Evolutionary conservation across 1,139 yeast species (phyloP).

Genomic region (Yamadazyma blattariae): DNA sequence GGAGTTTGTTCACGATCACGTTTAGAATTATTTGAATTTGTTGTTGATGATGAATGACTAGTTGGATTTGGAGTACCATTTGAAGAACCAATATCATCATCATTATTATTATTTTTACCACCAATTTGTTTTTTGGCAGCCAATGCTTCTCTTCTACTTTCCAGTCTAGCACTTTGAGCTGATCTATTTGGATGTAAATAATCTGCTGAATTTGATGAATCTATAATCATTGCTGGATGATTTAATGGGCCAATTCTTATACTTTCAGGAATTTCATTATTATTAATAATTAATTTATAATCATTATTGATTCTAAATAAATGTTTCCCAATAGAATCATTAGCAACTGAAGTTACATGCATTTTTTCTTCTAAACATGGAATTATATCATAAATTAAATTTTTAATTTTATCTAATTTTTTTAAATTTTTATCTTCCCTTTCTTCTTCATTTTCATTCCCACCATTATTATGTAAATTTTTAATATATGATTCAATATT

Average conservation of each 20-base stretch:
- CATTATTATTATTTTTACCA: conserved; percentile 34
- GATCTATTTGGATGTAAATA: conserved; percentile 43
- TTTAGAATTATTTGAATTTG: neutral
- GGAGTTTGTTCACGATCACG: conserved; percentile 12
- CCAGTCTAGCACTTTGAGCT: conserved; percentile 71
- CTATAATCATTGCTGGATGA: conserved; percentile 84
- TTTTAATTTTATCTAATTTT: conserved; percentile 36
- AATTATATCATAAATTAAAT: conserved; percentile 64
- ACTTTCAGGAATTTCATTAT: conserved; percentile 71
- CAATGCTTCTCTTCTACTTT: conserved; percentile 85
- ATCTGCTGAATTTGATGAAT: conserved; percentile 43
- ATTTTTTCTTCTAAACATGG: conserved; percentile 96
- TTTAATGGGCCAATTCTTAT: conserved; percentile 69
- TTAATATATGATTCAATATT: conserved; percentile 57
- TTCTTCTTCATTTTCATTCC: conserved; percentile 2
- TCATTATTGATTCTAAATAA: conserved; percentile 75
- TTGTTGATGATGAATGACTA: neutral
- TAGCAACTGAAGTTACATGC: conserved; percentile 93
- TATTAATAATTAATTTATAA: conserved; percentile 64
- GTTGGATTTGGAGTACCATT: no score
- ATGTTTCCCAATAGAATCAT: conserved; percentile 72
- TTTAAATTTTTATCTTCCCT: conserved; percentile 10
- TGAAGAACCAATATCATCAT: neutral
- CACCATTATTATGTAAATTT: conserved; percentile 27
- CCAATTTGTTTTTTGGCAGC: conserved; percentile 73